Percentiles rank a stretch among this genome's conserved stretches.
These are phyloP conservation scores for Cudoniella acicularis DNA, from an alignment of 495 filamentous ascomycete species.

Conservation along the genomic window DNA sequence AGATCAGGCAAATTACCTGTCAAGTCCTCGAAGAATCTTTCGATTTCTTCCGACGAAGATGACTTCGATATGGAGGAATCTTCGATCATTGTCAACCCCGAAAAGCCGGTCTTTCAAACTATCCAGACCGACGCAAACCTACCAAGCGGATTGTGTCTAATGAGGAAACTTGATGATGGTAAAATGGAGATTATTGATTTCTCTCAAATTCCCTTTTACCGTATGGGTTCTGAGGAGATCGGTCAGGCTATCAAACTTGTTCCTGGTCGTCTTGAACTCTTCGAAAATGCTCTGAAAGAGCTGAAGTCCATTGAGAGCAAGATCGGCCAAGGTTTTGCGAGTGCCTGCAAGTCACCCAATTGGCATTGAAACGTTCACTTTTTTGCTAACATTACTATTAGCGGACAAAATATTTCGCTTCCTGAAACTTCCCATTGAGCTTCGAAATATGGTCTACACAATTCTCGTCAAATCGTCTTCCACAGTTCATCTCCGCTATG, in stretches of 20 bases:
- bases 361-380: neutral
- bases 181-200: neutral
- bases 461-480: neutral
- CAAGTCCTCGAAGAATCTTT: too few relatives aligned
- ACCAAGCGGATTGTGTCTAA: neutral
- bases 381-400: neutral
- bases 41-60: neutral
- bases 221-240: too few relatives aligned
- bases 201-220: too few relatives aligned
- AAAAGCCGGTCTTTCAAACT: neutral
- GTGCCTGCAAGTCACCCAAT: conserved; percentile 1
- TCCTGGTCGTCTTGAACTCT: too few relatives aligned
- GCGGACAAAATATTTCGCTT: conserved; percentile 9
- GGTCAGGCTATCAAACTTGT: too few relatives aligned
- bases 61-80: neutral
- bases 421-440: conserved; percentile 9
- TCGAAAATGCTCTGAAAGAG: too few relatives aligned
- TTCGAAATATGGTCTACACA: conserved; percentile 6
- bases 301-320: too few relatives aligned
- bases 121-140: neutral
- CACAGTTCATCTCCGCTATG: neutral
- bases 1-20: neutral
- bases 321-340: too few relatives aligned
- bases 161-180: neutral
- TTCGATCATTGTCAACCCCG: neutral